Percentiles rank a stretch among this genome's conserved stretches.
Conservation (phyloP, 2,329 filamentous ascomycete species). For the Penicillium thymicola region DNA sequence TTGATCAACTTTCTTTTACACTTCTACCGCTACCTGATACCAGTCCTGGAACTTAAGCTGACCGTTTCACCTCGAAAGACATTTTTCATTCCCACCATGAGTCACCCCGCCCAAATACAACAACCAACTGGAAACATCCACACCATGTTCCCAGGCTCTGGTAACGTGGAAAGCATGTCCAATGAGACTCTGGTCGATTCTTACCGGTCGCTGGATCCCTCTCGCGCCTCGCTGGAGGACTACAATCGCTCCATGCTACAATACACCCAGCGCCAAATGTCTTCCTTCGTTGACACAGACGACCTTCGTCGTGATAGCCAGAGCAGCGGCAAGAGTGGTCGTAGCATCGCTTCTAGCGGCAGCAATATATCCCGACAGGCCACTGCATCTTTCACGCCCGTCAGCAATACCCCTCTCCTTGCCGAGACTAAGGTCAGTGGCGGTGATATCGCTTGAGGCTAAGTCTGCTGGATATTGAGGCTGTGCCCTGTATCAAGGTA, state of each 20-base stretch:
- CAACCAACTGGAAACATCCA: slow-evolving; percentile 16
- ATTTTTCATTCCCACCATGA: slow-evolving; percentile 15
- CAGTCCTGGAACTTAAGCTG: not conserved
- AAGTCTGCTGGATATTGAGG: slow-evolving; percentile 10
- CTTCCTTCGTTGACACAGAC: slow-evolving; percentile 30
- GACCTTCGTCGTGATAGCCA: slow-evolving; percentile 19
- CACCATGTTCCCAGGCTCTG: slow-evolving; percentile 21
- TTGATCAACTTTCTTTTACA: not conserved
- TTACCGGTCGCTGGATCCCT: slow-evolving; percentile 22
- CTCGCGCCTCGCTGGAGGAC: slow-evolving; percentile 32
- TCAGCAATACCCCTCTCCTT: slow-evolving; percentile 9
- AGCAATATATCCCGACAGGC: slow-evolving; percentile 18
- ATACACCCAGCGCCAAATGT: slow-evolving; percentile 39
- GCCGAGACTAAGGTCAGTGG: not conserved
- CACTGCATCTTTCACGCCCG: slow-evolving; percentile 17
- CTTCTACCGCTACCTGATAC: too few species aligned
- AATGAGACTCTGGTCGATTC: slow-evolving; percentile 16
- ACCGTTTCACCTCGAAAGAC: slow-evolving; percentile 3
- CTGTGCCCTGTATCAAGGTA: slow-evolving; percentile 2
- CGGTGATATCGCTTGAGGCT: not conserved
- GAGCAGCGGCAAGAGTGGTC: slow-evolving; percentile 29
- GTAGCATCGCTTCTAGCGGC: slow-evolving; percentile 22
- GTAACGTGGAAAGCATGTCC: slow-evolving; percentile 15
- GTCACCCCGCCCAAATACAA: slow-evolving; percentile 15
- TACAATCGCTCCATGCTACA: slow-evolving; percentile 40